A percentile compares a stretch with the other conserved stretches of the same genome.
Conservation (phyloP, 257 asterid genomes). For the Galeopsis tetrahit region DNA sequence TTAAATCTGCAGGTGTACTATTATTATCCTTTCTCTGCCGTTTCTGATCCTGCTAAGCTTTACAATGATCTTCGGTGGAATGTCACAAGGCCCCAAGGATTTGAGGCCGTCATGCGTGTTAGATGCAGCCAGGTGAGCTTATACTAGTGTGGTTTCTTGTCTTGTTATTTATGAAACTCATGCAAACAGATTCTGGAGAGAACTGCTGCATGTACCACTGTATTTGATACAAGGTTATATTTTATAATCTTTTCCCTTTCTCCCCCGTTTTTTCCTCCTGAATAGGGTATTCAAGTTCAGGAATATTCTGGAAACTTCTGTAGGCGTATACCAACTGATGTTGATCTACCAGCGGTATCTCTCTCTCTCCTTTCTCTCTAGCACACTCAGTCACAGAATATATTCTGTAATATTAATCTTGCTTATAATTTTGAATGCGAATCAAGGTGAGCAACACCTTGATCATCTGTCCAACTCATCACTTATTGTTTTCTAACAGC, state of each 20-base stretch:
- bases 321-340: slow-evolving; percentile 96
- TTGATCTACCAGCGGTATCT: slow-evolving; percentile 92
- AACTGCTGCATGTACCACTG: slow-evolving; percentile 19
- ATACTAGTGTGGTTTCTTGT: slow-evolving; percentile 25
- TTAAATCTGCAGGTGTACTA: slow-evolving; percentile 69
- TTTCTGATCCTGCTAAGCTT: slow-evolving; percentile 92
- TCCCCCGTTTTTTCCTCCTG: neutral
- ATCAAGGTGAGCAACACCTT: neutral
- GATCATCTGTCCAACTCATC: slow-evolving; percentile 8
- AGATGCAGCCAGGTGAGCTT: slow-evolving; percentile 94
- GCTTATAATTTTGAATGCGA: slow-evolving; percentile 18
- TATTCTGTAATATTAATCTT: slow-evolving; percentile 1
- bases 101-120: slow-evolving; percentile 99
- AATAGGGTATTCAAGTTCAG: slow-evolving; percentile 97
- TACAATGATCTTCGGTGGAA: slow-evolving; percentile 99
- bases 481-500: slow-evolving; percentile 5
- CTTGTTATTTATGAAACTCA: slow-evolving; percentile 28
- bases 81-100: slow-evolving; percentile 96
- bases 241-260: neutral
- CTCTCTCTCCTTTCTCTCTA: slow-evolving; percentile 45
- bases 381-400: slow-evolving; percentile 6
- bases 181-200: slow-evolving; percentile 24
- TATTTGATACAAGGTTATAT: slow-evolving; percentile 13
- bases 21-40: slow-evolving; percentile 94
- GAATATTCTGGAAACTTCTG: slow-evolving; percentile 95